Conservation (phyloP, 2,329 filamentous ascomycete genomes). For the Aspergillus sergii region DNA sequence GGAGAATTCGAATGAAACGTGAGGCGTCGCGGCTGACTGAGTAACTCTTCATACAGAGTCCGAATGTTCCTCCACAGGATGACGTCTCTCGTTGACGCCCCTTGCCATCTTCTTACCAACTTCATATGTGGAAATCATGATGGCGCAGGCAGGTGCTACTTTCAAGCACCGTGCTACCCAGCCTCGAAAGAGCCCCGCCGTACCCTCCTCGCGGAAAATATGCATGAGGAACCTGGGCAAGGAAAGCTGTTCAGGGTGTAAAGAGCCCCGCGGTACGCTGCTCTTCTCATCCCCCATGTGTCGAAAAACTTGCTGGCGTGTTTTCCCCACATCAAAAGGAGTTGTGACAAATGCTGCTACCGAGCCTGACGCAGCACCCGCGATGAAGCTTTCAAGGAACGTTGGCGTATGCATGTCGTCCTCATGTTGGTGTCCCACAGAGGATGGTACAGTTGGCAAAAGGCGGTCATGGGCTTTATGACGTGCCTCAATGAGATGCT, state of each 20-base stretch:
- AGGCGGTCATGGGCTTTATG: constrained; percentile 42
- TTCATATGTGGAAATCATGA: constrained; percentile 99
- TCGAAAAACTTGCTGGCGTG: constrained; percentile 80
- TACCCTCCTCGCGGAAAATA: constrained; percentile 84
- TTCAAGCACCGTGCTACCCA: constrained; percentile 92
- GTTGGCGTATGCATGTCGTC: constrained; percentile 75
- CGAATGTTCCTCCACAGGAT: constrained; percentile 25
- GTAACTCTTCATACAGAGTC: constrained; percentile 19
- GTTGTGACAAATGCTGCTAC: constrained; percentile 87
- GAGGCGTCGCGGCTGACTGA: not conserved
- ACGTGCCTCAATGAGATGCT: constrained; percentile 69
- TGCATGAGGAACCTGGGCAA: constrained; percentile 87
- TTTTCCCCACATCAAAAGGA: constrained; percentile 97
- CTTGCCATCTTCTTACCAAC: constrained; percentile 87
- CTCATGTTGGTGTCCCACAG: constrained; percentile 45
- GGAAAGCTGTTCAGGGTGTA: constrained; percentile 69
- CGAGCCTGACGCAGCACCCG: constrained; percentile 80
- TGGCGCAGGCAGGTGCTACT: constrained; percentile 93
- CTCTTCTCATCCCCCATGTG: constrained; percentile 52
- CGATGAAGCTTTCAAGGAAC: constrained; percentile 85
- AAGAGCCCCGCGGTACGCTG: constrained; percentile 20
- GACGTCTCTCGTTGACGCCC: constrained; percentile 66
- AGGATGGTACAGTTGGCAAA: constrained; percentile 14
- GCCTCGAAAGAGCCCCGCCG: constrained; percentile 80
- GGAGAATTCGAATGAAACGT: not conserved